A percentile compares a stretch with the other conserved stretches of the same genome.
phyloP scores from a whole-genome alignment of 2,329 filamentous ascomycete genomes.

The Monosporascus sp. region DNA sequence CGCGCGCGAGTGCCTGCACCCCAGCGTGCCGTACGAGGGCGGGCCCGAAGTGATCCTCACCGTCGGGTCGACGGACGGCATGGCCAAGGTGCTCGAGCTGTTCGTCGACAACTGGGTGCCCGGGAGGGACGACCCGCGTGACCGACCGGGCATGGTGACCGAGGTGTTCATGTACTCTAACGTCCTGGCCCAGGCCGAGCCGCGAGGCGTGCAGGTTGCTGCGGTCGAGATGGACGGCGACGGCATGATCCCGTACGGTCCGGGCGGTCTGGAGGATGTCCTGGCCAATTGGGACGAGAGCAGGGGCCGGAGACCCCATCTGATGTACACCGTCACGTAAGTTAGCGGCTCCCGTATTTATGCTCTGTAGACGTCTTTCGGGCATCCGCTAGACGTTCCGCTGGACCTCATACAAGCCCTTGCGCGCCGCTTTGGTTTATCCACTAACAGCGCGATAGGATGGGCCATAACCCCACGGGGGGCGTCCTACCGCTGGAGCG shows the following conservation, averaged over 20 bases:
- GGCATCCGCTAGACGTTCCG: too few species aligned
- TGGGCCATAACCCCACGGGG: conserved; percentile 86
- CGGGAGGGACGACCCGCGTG: conserved; percentile 58
- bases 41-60: conserved; percentile 77
- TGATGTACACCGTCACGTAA: conserved; percentile 88
- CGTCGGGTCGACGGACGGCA: conserved; percentile 80
- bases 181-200: conserved; percentile 61
- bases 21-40: conserved; percentile 70
- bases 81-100: conserved; percentile 70
- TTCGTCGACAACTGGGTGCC: conserved; percentile 73
- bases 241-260: conserved; percentile 72
- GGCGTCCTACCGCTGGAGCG: conserved; percentile 69
- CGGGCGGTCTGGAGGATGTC: conserved; percentile 71
- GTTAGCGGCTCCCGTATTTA: conserved; percentile 28
- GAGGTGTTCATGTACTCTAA: conserved; percentile 82
- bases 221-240: conserved; percentile 72
- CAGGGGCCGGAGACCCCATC: conserved; percentile 70
- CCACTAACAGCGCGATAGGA: conserved; percentile 37
- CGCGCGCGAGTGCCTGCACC: conserved; percentile 69
- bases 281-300: conserved; percentile 75
- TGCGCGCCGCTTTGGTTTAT: too few species aligned
- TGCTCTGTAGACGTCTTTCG: too few species aligned
- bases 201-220: conserved; percentile 67
- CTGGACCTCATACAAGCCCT: too few species aligned
- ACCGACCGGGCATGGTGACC: conserved; percentile 71